Percentiles rank a stretch among this genome's conserved stretches.
phyloP scores from a whole-genome alignment of 1,139 yeast genomes.

The Lodderomyces orthopsilosis region DNA sequence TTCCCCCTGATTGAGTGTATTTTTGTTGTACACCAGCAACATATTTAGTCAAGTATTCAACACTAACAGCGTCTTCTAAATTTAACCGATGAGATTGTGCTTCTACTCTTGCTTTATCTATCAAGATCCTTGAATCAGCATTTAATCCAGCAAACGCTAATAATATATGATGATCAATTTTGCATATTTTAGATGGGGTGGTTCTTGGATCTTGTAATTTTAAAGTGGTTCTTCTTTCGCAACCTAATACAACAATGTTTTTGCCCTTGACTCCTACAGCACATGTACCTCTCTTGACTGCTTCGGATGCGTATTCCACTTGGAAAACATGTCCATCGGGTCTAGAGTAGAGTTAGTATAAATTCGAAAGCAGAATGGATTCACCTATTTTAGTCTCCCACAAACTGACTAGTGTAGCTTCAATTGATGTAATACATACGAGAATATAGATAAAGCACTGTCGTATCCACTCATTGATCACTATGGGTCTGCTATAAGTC shows the following conservation, averaged over 20 bases:
- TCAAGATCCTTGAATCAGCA: slow-evolving; percentile 94
- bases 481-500: background rate
- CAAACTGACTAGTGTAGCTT: background rate
- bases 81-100: slow-evolving; percentile 96
- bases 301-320: slow-evolving; percentile 97
- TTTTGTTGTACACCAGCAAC: slow-evolving; percentile 97
- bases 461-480: slow-evolving; percentile 93
- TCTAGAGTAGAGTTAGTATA: slow-evolving; percentile 39
- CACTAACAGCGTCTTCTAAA: slow-evolving; percentile 88
- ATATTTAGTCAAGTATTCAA: slow-evolving; percentile 89
- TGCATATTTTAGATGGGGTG: slow-evolving; percentile 91
- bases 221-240: slow-evolving; percentile 93
- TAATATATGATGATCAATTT: slow-evolving; percentile 85
- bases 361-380: no score
- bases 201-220: slow-evolving; percentile 95
- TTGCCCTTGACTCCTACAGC: slow-evolving; percentile 96
- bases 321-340: slow-evolving; percentile 99
- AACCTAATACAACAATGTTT: slow-evolving; percentile 86
- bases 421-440: slow-evolving; percentile 50
- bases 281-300: slow-evolving; percentile 97
- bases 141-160: slow-evolving; percentile 96
- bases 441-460: slow-evolving; percentile 95
- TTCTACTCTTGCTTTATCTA: slow-evolving; percentile 93
- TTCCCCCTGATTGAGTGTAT: slow-evolving; percentile 98
- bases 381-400: background rate